Conservation (phyloP, 2,329 filamentous ascomycete genomes). For the Scedosporium boydii region DNA sequence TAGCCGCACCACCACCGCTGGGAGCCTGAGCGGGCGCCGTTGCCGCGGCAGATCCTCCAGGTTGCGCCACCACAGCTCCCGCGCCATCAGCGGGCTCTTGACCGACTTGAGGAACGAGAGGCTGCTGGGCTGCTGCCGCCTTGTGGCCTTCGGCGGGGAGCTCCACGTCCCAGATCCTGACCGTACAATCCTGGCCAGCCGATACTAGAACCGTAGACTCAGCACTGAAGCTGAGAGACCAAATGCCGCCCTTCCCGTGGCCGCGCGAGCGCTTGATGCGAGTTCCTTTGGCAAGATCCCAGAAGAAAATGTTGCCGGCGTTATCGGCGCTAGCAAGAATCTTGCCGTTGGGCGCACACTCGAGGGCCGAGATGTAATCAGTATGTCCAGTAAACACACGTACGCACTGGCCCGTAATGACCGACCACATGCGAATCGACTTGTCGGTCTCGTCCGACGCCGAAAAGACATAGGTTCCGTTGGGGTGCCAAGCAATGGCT, state of each 20-base stretch:
- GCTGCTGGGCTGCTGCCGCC: constrained; percentile 31
- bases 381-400: constrained; percentile 88
- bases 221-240: constrained; percentile 85
- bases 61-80: constrained; percentile 18
- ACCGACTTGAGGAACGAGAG: constrained; percentile 28
- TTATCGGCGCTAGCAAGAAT: constrained; percentile 86
- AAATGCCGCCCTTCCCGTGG: constrained; percentile 87
- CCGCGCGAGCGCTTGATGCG: constrained; percentile 88
- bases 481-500: constrained; percentile 86
- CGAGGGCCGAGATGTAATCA: constrained; percentile 74
- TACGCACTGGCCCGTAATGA: constrained; percentile 78
- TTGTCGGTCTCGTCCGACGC: constrained; percentile 78
- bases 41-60: constrained; percentile 16
- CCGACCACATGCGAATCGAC: constrained; percentile 93
- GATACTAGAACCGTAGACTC: constrained; percentile 88
- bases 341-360: constrained; percentile 81
- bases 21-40: background rate
- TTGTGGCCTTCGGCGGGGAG: constrained; percentile 57
- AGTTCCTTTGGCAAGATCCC: constrained; percentile 82
- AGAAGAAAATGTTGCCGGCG: constrained; percentile 83
- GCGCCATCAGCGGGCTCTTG: constrained; percentile 28
- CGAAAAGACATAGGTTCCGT: constrained; percentile 88
- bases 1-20: constrained; percentile 15
- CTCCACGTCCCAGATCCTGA: constrained; percentile 87
- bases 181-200: constrained; percentile 83